These are phyloP conservation scores for Phytophthora foliorum DNA, from an alignment of 352 stramenopile genomes.

Conservation along the genomic window DNA sequence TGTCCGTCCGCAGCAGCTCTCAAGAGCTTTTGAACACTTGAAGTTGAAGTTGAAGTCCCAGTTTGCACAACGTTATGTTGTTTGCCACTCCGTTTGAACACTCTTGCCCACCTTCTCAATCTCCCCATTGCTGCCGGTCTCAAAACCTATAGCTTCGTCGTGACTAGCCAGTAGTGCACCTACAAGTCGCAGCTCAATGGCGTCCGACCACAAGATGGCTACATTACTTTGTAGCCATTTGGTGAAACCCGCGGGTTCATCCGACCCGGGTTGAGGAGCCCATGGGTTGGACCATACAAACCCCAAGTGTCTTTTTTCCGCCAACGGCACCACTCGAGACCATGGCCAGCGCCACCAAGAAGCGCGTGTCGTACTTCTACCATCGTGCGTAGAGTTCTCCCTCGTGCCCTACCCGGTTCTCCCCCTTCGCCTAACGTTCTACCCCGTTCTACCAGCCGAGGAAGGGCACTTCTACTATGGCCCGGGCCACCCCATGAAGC, in stretches of 20 bases:
- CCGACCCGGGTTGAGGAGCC: not conserved
- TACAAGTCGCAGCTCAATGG: too few relatives aligned
- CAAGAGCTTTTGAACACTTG: too few relatives aligned
- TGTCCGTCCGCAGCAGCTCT: too few relatives aligned
- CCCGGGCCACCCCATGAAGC: conserved; percentile 98
- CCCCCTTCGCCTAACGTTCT: not conserved
- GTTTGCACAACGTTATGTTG: too few relatives aligned
- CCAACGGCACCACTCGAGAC: not conserved
- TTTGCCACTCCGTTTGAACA: too few relatives aligned
- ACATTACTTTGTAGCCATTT: not conserved
- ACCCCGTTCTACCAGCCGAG: conserved; percentile 68
- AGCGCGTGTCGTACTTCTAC: conserved; percentile 89
- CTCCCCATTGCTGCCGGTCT: too few relatives aligned
- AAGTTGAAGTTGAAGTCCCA: too few relatives aligned
- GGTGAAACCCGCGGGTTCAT: not conserved
- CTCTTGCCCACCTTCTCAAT: too few relatives aligned
- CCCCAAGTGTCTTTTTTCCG: not conserved
- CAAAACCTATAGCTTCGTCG: too few relatives aligned
- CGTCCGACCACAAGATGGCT: too few relatives aligned
- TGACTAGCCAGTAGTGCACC: too few relatives aligned
- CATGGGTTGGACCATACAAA: not conserved
- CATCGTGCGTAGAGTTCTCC: conserved; percentile 63
- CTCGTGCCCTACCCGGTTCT: too few relatives aligned
- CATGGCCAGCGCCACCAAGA: conserved; percentile 46
- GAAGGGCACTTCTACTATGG: conserved; percentile 98